Conservation (phyloP, 345 rosid species). For the Bruguiera sexangula region DNA sequence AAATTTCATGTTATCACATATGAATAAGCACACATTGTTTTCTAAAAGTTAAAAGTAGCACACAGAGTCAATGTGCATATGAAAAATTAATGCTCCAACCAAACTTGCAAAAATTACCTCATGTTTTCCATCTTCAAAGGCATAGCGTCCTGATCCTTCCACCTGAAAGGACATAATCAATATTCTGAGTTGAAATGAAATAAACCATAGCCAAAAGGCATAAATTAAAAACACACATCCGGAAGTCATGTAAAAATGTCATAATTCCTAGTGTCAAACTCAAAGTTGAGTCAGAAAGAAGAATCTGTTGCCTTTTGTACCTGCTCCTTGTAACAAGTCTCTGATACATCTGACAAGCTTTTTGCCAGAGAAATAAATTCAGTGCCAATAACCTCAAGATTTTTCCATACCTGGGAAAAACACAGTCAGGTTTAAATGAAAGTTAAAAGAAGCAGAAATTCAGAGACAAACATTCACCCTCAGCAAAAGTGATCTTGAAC, state of each 20-base stretch:
- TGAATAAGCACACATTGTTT: no score
- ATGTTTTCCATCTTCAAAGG: constrained; percentile 25
- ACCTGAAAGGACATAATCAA: constrained; percentile 21
- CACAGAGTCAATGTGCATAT: no score
- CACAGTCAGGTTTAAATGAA: background rate
- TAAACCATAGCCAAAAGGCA: background rate
- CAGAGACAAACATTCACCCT: background rate
- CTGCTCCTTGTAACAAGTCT: constrained; percentile 44
- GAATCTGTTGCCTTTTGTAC: constrained; percentile 31
- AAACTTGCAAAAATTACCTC: constrained; percentile 26
- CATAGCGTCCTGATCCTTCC: constrained; percentile 16
- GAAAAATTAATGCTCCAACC: background rate
- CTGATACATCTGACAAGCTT: constrained; percentile 61
- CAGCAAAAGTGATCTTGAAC: background rate
- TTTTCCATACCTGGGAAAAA: constrained; percentile 25
- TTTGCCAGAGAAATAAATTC: constrained; percentile 68
- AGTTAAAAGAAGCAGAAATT: background rate
- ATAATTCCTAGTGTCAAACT: background rate
- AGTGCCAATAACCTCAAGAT: constrained; percentile 58
- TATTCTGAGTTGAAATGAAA: background rate
- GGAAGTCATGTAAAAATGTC: background rate
- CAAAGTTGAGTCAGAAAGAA: background rate
- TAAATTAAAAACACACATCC: background rate
- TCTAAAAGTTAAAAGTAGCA: no score
- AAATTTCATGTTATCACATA: no score